Evolutionary conservation across 1,284 basidiomycete genomes (phyloP).

Genomic region (Moesziomyces parantarcticus): DNA sequence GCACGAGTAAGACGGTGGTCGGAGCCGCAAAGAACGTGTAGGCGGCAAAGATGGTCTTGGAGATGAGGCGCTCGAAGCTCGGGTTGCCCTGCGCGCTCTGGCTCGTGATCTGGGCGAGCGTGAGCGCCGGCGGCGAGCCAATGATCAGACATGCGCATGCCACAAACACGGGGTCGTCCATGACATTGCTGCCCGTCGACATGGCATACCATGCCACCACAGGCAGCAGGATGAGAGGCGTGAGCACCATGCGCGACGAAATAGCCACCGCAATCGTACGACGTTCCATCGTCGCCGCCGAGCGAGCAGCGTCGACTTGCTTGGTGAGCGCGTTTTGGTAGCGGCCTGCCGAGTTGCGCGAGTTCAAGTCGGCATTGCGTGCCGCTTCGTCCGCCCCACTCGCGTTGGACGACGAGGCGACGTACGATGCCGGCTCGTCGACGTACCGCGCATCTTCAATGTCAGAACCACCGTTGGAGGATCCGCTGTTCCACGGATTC

Average conservation of each 20-base stretch:
- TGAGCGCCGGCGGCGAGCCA: conserved; percentile 78
- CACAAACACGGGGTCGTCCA: conserved; percentile 79
- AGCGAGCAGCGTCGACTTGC: conserved; percentile 6
- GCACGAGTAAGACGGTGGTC: conserved; percentile 59
- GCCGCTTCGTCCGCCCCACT: conserved; percentile 17
- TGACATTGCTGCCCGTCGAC: conserved; percentile 42
- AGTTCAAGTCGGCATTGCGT: conserved; percentile 47
- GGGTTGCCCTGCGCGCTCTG: conserved; percentile 78
- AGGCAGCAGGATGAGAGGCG: conserved; percentile 76
- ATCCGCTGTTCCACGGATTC: conserved; percentile 52
- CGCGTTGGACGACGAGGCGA: neutral
- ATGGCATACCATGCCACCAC: conserved; percentile 58
- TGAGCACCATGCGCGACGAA: conserved; percentile 83
- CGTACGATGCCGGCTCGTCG: conserved; percentile 27
- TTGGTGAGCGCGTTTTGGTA: conserved; percentile 25
- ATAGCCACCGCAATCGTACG: conserved; percentile 84
- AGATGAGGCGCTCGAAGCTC: conserved; percentile 87
- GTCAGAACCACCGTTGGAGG: conserved; percentile 26
- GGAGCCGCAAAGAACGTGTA: conserved; percentile 64
- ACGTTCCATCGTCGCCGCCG: conserved; percentile 67
- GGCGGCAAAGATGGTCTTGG: conserved; percentile 70
- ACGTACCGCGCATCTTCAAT: conserved; percentile 32
- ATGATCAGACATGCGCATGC: conserved; percentile 80
- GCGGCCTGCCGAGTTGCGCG: conserved; percentile 27
- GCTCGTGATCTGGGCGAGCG: conserved; percentile 80